phyloP scores from a whole-genome alignment of 1,284 basidiomycete species.

The Golubevia pallescens region DNA sequence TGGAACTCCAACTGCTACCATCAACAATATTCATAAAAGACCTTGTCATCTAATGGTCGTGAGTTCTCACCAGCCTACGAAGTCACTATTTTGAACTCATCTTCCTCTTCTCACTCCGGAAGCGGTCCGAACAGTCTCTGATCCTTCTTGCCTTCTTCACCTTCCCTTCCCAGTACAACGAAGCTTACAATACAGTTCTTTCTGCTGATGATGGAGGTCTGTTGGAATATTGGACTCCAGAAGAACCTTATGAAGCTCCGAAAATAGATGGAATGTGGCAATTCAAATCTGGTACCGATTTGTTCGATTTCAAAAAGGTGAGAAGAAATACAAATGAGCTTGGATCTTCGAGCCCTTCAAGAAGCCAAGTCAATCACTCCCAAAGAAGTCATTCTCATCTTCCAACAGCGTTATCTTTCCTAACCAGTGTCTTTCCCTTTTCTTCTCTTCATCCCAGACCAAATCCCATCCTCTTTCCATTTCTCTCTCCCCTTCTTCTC shows the following conservation, averaged over 20 bases:
- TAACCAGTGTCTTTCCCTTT: background rate
- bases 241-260: constrained; percentile 76
- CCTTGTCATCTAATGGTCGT: constrained; percentile 91
- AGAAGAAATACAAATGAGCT: constrained; percentile 10
- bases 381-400: too few species aligned
- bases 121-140: background rate
- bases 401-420: too few species aligned
- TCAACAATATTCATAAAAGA: constrained; percentile 79
- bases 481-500: constrained; percentile 84
- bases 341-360: background rate
- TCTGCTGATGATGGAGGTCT: constrained; percentile 95
- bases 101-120: background rate
- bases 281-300: constrained; percentile 87
- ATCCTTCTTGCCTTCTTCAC: constrained; percentile 17
- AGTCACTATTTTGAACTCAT: background rate
- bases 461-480: constrained; percentile 89
- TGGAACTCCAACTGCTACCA: constrained; percentile 75
- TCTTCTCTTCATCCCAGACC: constrained; percentile 69
- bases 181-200: constrained; percentile 85
- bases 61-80: constrained; percentile 63
- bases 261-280: constrained; percentile 75
- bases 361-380: too few species aligned
- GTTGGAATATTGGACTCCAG: constrained; percentile 95
- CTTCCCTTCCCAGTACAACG: constrained; percentile 75
- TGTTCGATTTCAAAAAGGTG: constrained; percentile 98